phyloP scores from a whole-genome alignment of 306 rosid species.

The Luffa aegyptiaca region DNA sequence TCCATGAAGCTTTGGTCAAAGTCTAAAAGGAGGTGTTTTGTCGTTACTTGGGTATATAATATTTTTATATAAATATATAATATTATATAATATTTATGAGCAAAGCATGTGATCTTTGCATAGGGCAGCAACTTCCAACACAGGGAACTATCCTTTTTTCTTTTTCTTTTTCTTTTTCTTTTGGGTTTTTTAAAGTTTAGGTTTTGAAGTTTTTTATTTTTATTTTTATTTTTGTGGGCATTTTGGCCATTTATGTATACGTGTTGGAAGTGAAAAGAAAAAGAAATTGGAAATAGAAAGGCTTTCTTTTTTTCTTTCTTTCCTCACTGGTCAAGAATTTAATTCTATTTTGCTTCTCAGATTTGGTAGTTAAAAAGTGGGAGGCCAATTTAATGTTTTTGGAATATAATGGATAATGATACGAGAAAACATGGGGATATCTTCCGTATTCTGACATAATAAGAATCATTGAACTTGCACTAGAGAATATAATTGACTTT shows the following conservation, averaged over 20 bases:
- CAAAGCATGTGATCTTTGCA: slow-evolving; percentile 5
- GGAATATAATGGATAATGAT: no score
- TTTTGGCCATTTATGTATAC: slow-evolving; percentile 7
- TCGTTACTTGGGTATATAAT: slow-evolving; percentile 42
- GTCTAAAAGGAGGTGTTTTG: slow-evolving; percentile 16
- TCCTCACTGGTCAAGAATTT: neutral
- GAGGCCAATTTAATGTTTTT: no score
- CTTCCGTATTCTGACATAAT: no score
- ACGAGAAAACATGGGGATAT: no score
- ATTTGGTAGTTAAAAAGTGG: neutral
- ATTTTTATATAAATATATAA: neutral
- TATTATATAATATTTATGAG: neutral
- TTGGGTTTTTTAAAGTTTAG: slow-evolving; percentile 1
- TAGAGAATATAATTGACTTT: no score
- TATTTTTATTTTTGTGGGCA: neutral
- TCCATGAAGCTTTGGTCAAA: neutral
- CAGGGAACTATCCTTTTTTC: neutral
- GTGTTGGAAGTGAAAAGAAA: neutral
- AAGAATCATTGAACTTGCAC: no score
- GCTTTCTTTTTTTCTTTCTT: neutral
- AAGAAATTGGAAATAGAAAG: neutral
- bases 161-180: neutral
- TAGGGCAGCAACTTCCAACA: slow-evolving; percentile 5
- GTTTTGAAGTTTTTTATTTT: neutral
- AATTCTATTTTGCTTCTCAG: no score